A percentile compares a stretch with the other conserved stretches of the same genome.
Evolutionary conservation across 2,329 filamentous ascomycete genomes (phyloP).

Genomic region (Apiospora malaysiana): DNA sequence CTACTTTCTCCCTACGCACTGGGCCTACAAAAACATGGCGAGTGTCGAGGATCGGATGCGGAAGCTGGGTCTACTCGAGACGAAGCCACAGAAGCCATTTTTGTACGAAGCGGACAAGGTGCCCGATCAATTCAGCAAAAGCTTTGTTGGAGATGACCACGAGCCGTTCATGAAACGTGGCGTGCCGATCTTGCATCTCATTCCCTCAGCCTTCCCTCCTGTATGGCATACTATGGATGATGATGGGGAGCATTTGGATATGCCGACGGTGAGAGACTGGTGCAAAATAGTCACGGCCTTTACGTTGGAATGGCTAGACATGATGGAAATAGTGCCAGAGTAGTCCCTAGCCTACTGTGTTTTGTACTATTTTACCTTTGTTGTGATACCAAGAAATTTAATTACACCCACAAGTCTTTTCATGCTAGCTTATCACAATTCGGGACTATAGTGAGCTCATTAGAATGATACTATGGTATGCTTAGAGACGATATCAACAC

Average conservation of each 20-base stretch:
- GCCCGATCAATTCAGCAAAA: constrained; percentile 39
- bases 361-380: neutral
- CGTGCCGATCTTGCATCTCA: constrained; percentile 78
- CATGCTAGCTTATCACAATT: neutral
- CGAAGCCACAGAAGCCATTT: constrained; percentile 50
- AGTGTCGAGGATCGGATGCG: constrained; percentile 69
- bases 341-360: constrained; percentile 17
- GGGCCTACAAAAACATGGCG: constrained; percentile 76
- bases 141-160: constrained; percentile 72
- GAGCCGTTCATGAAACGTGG: constrained; percentile 77
- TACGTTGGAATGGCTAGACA: constrained; percentile 79
- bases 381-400: constrained; percentile 8
- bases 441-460: neutral
- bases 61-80: constrained; percentile 57
- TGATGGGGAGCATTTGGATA: constrained; percentile 75
- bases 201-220: constrained; percentile 71
- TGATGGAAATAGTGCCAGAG: constrained; percentile 51
- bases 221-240: constrained; percentile 78
- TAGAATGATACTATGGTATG: neutral
- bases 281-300: constrained; percentile 75
- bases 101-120: constrained; percentile 60
- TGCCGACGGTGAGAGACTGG: constrained; percentile 78
- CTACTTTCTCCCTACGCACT: constrained; percentile 80
- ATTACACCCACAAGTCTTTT: neutral
- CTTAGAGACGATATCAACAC: neutral